These are phyloP conservation scores for Aspergillus nanangensis DNA, from an alignment of 495 filamentous ascomycete genomes.

Conservation along the genomic window DNA sequence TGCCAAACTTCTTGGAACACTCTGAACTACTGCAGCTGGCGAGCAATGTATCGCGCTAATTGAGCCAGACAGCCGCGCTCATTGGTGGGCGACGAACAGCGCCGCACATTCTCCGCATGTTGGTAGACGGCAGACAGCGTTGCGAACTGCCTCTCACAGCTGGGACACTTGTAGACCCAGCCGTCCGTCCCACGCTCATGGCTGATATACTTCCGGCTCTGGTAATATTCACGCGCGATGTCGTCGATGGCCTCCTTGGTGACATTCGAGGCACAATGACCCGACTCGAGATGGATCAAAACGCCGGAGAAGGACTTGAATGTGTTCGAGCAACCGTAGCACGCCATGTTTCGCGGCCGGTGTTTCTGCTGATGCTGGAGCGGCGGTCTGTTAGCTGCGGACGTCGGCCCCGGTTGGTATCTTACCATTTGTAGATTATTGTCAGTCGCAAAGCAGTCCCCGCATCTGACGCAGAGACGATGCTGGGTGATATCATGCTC, in stretches of 20 bases:
- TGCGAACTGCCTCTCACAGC: conserved; percentile 4
- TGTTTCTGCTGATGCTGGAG: conserved; percentile 13
- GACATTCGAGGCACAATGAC: conserved; percentile 7
- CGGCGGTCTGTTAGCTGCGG: conserved; percentile 3
- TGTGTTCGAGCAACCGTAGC: conserved; percentile 12
- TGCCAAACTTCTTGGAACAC: too few species aligned
- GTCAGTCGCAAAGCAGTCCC: conserved; percentile 1
- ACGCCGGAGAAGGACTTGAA: conserved; percentile 14
- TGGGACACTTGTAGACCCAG: conserved; percentile 6
- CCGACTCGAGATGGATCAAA: conserved; percentile 16
- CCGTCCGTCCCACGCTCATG: conserved; percentile 2
- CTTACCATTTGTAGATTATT: conserved; percentile 9
- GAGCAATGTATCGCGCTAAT: conserved; percentile 6
- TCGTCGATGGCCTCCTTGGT: conserved; percentile 5
- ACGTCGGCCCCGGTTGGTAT: neutral
- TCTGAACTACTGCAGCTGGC: conserved; percentile 4
- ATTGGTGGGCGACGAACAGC: conserved; percentile 2
- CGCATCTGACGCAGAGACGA: conserved; percentile 5
- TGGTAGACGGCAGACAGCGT: conserved; percentile 11
- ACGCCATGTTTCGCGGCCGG: conserved; percentile 8
- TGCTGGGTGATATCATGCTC: conserved; percentile 8
- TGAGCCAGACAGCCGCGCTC: conserved; percentile 5
- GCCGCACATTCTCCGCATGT: conserved; percentile 10
- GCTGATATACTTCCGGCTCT: conserved; percentile 10
- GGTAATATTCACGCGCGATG: conserved; percentile 7